Conservation (phyloP, 2,329 filamentous ascomycete genomes). For the Monilinia fructigena region DNA sequence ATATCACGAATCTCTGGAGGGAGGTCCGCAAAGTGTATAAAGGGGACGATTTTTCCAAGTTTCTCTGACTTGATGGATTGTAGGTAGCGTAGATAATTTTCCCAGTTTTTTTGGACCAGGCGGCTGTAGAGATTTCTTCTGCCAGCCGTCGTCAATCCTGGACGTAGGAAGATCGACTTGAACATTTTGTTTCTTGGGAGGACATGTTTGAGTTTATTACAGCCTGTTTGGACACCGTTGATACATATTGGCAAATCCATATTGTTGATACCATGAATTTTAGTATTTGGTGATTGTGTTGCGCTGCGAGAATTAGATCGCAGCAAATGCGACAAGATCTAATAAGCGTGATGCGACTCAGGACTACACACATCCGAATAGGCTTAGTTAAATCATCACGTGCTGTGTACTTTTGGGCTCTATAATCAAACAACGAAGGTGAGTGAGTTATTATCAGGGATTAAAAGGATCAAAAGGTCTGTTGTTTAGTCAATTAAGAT, state of each 20-base stretch:
- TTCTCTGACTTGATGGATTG: neutral
- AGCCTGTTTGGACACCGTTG: neutral
- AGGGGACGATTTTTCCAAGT: neutral
- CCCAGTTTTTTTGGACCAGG: neutral
- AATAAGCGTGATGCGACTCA: too few species aligned
- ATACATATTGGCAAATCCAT: conserved; percentile 2
- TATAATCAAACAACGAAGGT: too few species aligned
- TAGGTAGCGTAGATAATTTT: neutral
- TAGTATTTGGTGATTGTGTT: neutral
- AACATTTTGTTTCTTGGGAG: neutral
- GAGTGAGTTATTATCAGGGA: too few species aligned
- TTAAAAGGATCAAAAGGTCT: too few species aligned
- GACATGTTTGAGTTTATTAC: neutral
- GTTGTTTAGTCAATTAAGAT: too few species aligned
- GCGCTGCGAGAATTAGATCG: too few species aligned
- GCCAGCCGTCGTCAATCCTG: neutral
- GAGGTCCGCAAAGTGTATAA: neutral
- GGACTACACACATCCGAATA: neutral
- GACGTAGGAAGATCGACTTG: neutral
- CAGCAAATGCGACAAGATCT: neutral
- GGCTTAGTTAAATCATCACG: neutral
- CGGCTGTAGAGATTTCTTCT: neutral
- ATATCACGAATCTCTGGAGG: neutral
- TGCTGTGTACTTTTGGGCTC: too few species aligned
- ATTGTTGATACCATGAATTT: neutral